Evolutionary conservation across 495 filamentous ascomycete species (phyloP), one percentile per base, ranked within the genome.

Genomic region (Penicillium cosmopolitanum): DNA sequence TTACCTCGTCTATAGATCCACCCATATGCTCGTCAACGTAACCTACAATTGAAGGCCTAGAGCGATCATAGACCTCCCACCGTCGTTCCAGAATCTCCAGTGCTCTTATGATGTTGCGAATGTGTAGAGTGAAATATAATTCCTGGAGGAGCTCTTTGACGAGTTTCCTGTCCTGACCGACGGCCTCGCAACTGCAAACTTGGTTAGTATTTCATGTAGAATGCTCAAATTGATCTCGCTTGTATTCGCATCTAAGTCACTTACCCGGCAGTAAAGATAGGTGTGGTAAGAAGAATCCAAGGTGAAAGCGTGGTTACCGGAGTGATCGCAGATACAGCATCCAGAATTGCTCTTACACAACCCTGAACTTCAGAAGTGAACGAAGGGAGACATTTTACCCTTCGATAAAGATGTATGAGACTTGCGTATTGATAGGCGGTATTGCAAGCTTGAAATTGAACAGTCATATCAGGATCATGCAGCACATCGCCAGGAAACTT

Each of bases 181-280:
- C 36, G 16, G 47, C 43, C 43, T 55, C 58, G 35, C 58, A 60
- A 0, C 58, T 60, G 15, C 36, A 19, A 38, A 51, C 13, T n/a
- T 31, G 11, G 4, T 28, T 21, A 42, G 28, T 1, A 44, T 5
- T 9, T 9, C 21, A 16, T 10, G 19, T 19, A n/a, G 18, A n/a
- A 9, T 8, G 21, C 11, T 15, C 47, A 5, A 44, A 19, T 43
- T 36, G 13, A 8, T 31, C 28, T 31, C 8, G 28, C 28, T 31
- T 31, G 28, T 2, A 9, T 6, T 21, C 12, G 7, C 12, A 33
- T 7, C 8, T 23, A 36, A 6, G 16, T 16, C 0, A 53, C 62
- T 52, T 38, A 64, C 62, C 62, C 62, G 1, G 62, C 62, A 2
- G 62, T 64, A 48, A 56, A 64, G n/a, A 64, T 56, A 18, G 62